Percentiles rank a stretch among this genome's conserved stretches.
These are phyloP conservation scores for Chlorella sp. DNA, from an alignment of 139 green algal species.

Conservation along the genomic window DNA sequence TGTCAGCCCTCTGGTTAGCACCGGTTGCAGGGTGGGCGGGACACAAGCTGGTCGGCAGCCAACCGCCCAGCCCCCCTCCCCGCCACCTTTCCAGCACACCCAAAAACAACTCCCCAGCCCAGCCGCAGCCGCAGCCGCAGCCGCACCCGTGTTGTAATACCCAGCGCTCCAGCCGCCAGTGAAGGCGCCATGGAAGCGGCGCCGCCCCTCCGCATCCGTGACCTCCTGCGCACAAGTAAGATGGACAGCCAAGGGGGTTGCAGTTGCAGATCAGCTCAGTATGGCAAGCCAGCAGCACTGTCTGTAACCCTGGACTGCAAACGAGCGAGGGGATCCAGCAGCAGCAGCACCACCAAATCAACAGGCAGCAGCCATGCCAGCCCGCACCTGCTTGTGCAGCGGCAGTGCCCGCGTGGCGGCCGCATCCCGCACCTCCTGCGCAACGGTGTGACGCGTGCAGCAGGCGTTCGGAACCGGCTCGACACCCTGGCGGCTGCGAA, in stretches of 20 bases:
- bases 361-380: background rate
- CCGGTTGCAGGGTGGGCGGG: background rate
- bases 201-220: slow-evolving; percentile 81
- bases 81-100: background rate
- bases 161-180: slow-evolving; percentile 93
- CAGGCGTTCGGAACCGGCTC: too few relatives aligned
- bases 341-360: background rate
- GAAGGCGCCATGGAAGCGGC: slow-evolving; percentile 95
- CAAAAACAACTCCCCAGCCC: background rate
- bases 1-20: too few relatives aligned
- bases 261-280: background rate
- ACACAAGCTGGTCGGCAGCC: background rate
- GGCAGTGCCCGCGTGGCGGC: slow-evolving; percentile 43
- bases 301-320: background rate
- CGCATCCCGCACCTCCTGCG: slow-evolving; percentile 51
- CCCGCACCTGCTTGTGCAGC: slow-evolving; percentile 61
- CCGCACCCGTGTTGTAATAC: slow-evolving; percentile 95
- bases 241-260: background rate
- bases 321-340: background rate
- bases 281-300: background rate
- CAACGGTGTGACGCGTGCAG: too few relatives aligned
- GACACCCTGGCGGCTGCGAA: too few relatives aligned
- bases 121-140: background rate
- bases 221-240: slow-evolving; percentile 67
- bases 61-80: background rate